These are phyloP conservation scores for Candida loeiensis DNA, from an alignment of 805 yeast species.

Conservation along the genomic window DNA sequence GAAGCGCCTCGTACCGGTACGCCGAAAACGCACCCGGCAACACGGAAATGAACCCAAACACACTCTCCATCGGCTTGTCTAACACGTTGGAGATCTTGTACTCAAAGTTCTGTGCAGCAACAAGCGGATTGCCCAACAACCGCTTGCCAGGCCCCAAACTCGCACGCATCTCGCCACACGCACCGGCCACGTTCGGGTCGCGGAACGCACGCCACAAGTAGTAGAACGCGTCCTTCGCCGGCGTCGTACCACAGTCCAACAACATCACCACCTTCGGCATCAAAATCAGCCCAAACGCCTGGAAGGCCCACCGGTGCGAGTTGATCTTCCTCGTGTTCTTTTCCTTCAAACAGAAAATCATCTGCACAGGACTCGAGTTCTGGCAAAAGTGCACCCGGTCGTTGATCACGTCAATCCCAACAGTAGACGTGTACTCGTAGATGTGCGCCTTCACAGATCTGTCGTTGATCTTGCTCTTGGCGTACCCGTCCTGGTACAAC, in stretches of 20 bases:
- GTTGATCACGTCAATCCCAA: slow-evolving; percentile 72
- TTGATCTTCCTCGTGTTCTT: slow-evolving; percentile 86
- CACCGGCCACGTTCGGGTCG: slow-evolving; percentile 85
- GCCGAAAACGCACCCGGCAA: slow-evolving; percentile 97
- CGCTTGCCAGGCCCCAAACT: slow-evolving; percentile 59
- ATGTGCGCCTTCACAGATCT: slow-evolving; percentile 79
- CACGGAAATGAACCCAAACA: slow-evolving; percentile 91
- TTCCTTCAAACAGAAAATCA: slow-evolving; percentile 87
- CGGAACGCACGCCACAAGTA: slow-evolving; percentile 87
- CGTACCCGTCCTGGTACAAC: slow-evolving; percentile 92
- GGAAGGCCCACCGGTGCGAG: slow-evolving; percentile 96
- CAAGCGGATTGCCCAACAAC: slow-evolving; percentile 72
- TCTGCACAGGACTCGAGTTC: slow-evolving; percentile 75
- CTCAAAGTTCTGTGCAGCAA: slow-evolving; percentile 96
- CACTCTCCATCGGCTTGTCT: slow-evolving; percentile 94
- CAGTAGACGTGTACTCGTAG: slow-evolving; percentile 90
- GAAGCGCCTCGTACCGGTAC: slow-evolving; percentile 77
- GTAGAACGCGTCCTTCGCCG: slow-evolving; percentile 78
- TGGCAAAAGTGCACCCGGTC: slow-evolving; percentile 65
- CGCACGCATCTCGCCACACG: slow-evolving; percentile 95
- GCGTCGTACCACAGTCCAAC: slow-evolving; percentile 93
- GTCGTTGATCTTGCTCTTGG: slow-evolving; percentile 84
- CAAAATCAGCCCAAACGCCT: slow-evolving; percentile 80
- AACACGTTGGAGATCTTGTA: slow-evolving; percentile 92
- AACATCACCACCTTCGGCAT: slow-evolving; percentile 81